Base-by-base conservation (phyloP, 768 basidiomycete species). In the Pisolithus marmoratus region DNA sequence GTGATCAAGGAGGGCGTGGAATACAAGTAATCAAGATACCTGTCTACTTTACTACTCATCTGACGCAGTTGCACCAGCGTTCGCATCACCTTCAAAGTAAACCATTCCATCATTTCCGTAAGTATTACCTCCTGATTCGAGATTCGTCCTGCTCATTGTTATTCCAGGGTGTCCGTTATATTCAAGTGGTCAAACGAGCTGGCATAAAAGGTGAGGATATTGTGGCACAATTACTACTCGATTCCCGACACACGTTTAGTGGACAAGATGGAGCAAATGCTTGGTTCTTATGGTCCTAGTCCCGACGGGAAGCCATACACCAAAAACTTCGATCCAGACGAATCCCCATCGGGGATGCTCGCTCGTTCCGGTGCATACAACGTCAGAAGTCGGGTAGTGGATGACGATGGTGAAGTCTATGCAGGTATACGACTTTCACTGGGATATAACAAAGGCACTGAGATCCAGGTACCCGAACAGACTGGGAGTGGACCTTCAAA, bases 191-290 rank as follows among this genome's bases (percentile, higher is more conserved):
- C 54, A 94, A 94, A 71, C 81, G 87, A 5, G 70, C 81, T 3
- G 85, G 88, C 8, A 29, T 94, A 31, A 84, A 73, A 69, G 87
- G 94, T 91, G 58, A 55, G 58, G 55, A 38, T 49, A 7, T n/a
- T 15, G 38, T 42, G 20, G 17, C 14, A 19, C 19, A 12, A 5
- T 42, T 50, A 11, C 38, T 20, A 11, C 34, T 8, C 41, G 46
- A 37, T 51, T 43, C 36, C 42, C 57, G 47, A 48, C 23, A 38
- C 49, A 44, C 48, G 36, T 41, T 41, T 51, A 94, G 94, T 95
- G 61, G 95, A 95, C 70, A 95, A 87, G 68, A 66, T 90, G 60
- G 92, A 94, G 64, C 80, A 87, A 60, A 97, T 98, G 95, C 79
- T 97, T 20, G 95, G 95, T 17, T 94, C 91, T 3, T 96, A 93